Percentiles rank a stretch among this genome's conserved stretches.
Conservation (phyloP, 179 eudicot genomes). For the Monotropa hypopitys region DNA sequence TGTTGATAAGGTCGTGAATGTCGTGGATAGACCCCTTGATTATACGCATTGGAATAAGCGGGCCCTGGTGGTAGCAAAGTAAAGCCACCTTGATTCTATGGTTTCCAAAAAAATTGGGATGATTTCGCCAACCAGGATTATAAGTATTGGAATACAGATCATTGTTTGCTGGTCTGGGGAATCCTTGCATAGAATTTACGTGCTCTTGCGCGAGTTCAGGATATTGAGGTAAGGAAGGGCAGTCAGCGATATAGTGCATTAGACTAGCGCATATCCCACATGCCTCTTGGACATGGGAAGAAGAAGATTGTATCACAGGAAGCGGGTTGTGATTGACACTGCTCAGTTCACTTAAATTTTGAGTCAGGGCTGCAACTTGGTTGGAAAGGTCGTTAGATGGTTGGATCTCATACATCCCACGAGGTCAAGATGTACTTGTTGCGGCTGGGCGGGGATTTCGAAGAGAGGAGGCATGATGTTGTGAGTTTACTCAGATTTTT, state of each 20-base stretch:
- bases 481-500: neutral
- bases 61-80: neutral
- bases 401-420: neutral
- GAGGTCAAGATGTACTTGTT: neutral
- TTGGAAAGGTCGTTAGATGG: neutral
- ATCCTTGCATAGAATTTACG: neutral
- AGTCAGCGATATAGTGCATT: neutral
- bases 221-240: neutral
- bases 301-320: too few relatives aligned
- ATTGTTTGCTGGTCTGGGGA: neutral
- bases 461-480: neutral
- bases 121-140: neutral
- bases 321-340: too few relatives aligned
- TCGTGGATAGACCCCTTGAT: neutral
- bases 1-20: neutral
- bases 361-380: neutral
- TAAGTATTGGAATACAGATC: neutral
- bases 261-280: neutral
- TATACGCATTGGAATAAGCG: neutral
- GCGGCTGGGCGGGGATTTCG: too few relatives aligned
- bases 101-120: neutral
- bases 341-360: neutral
- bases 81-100: too few relatives aligned
- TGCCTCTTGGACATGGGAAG: too few relatives aligned
- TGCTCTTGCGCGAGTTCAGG: neutral